Evolutionary conservation across 2,329 filamentous ascomycete genomes (phyloP), one percentile per base, ranked within the genome.

Genomic region (Hysterium pulicare): DNA sequence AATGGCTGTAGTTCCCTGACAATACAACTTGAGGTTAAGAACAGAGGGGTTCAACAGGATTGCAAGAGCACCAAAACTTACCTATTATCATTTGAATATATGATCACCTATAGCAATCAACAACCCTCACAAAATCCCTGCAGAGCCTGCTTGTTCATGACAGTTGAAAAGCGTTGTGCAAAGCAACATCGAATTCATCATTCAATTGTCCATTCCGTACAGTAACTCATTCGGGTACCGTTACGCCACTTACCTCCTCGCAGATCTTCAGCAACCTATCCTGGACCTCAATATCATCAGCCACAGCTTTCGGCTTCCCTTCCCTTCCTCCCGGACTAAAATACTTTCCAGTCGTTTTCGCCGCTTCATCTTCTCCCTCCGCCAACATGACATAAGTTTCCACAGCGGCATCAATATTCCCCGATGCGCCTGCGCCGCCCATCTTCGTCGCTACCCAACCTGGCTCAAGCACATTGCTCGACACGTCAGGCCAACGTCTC

Each of bases 401-500:
- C 0, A 76, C 68, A 2, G 71, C 72, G 23, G 67, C 67, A 24
- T 75, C 66, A n/a, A 74, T 59, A 15, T 69, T 69, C 0, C 71
- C 76, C 0, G 74, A 60, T 0, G 78, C 78, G 21, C 61, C 58
- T 9, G 44, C 47, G 2, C 71, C 78, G 7, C 75, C 75, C 72
- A 78, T 76, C 58, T 78, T 78, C 0, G 75, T 78, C 8, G 73
- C 60, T 28, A 78, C 71, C 76, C 76, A 79, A 1, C 76, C 76
- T 0, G 77, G 76, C 53, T 77, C 71, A 36, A 76, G 62, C 0
- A 70, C 66, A 33, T 74, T 75, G 24, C 70, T 72, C 48, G 71
- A 61, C 0, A 76, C 70, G 6, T 68, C 55, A 2, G 64, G 55
- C 58, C 71, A 75, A 6, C 68, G 61, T 10, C 73, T 62, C 1